Conservation (phyloP, 164 flowering plant genomes). For the Kingdonia uniflora region DNA sequence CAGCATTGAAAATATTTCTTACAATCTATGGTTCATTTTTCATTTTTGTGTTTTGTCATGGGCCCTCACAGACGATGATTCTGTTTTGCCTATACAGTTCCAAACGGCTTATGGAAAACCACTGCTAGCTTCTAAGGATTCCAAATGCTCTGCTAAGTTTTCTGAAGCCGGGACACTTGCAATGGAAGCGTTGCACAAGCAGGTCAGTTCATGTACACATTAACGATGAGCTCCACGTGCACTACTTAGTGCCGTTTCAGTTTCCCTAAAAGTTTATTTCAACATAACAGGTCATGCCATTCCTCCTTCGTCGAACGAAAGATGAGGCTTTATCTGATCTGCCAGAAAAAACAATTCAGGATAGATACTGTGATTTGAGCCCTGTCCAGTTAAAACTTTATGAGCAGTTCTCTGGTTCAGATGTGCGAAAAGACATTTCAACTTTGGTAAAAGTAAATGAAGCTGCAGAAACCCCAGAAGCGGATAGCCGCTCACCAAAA, state of each 20-base stretch:
- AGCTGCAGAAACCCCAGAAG: slow-evolving; percentile 32
- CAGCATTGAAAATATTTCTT: too few species aligned
- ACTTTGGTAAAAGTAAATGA: slow-evolving; percentile 44
- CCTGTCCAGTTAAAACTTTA: slow-evolving; percentile 82
- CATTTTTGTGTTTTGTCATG: too few species aligned
- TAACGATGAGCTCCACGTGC: background rate
- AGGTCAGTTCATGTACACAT: slow-evolving; percentile 36
- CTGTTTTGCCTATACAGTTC: slow-evolving; percentile 42
- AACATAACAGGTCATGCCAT: slow-evolving; percentile 84
- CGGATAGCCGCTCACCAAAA: slow-evolving; percentile 38
- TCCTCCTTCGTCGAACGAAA: slow-evolving; percentile 94
- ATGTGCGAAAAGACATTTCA: slow-evolving; percentile 71
- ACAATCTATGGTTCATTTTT: too few species aligned
- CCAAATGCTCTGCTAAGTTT: slow-evolving; percentile 94
- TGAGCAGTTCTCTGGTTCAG: slow-evolving; percentile 91
- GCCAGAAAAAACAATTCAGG: slow-evolving; percentile 97
- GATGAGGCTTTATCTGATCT: slow-evolving; percentile 94
- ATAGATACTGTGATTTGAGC: slow-evolving; percentile 92
- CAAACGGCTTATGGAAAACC: slow-evolving; percentile 96
- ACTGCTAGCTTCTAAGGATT: slow-evolving; percentile 74
- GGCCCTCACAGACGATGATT: background rate
- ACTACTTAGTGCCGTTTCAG: background rate
- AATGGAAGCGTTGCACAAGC: slow-evolving; percentile 99
- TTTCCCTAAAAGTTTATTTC: background rate
- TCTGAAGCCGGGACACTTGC: slow-evolving; percentile 98